Evolutionary conservation across 129 eudicot species (phyloP), one percentile per base, ranked within the genome.

Genomic region (Flaveria bidentis): DNA sequence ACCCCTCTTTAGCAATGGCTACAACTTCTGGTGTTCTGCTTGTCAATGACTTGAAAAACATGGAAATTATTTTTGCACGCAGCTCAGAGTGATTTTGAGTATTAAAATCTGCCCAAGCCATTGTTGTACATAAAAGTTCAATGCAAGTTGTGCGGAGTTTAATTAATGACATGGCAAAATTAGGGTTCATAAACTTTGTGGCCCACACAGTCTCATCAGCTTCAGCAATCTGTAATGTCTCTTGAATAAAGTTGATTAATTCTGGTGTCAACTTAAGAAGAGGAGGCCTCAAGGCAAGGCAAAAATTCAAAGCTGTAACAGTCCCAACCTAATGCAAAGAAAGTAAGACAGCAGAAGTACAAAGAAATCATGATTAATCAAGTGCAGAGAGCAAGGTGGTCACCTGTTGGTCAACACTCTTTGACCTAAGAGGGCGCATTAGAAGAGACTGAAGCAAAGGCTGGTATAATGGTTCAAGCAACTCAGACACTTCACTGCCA

Each of bases 101-200:
- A 82, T 95, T 95, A 36, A 95, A 91, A 84, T 95, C 99, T 60
- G 93, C 85, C 99, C 99, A 95, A 14, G 99, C 94, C 99, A 95
- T 95, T 74, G 99, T 97, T 75, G 97, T 95, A 71, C 99, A 95
- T 18, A 95, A 80, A 65, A 95, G 87, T 78, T 95, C 99, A 76
- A 95, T 95, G 86, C 97, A 95, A 85, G 96, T 88, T 25, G 99
- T 95, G 57, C 96, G 91, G 61, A 95, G 97, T 64, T 91, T 95
- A 77, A 87, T 89, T 84, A 95, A 87, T 41, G 99, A 91, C 68
- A 90, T 85, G 49, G 89, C 93, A 62, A 89, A 87, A 80, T 89
- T 95, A n/a, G 99, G 97, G 76, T 91, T 95, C 93, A 95, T 84
- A 87, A 73, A 89, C 80, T 91, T 95, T 68, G 88, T 94, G 69